Base-by-base conservation (phyloP, 2,329 filamentous ascomycete genomes). In the Penicillium psychrosexuale region DNA sequence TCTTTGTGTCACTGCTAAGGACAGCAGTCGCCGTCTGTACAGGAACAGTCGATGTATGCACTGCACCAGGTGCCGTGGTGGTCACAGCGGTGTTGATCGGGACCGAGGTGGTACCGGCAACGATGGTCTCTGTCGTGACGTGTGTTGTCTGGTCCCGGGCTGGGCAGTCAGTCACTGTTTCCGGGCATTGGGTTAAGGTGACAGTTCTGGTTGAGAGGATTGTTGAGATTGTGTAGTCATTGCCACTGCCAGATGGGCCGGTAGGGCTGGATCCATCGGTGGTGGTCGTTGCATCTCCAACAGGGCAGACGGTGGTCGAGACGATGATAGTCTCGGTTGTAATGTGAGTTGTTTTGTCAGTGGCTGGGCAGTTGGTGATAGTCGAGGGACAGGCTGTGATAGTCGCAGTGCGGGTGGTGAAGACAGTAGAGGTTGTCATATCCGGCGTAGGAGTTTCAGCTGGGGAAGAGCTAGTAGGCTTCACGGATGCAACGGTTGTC, bases 291-390 rank as follows among this genome's bases (percentile, higher is more conserved):
- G 45, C 11, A 7, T 54, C 51, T 9, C 47, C 40, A 5, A 66
- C 51, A 17, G 62, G 61, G 51, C 61, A 66, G 46, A 63, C 45
- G 13, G 64, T 66, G 2, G 61, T 64, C 28, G 58, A 62, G 40
- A 63, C 44, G 17, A 61, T 27, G 22, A 65, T 46, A 8, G 56
- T 63, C 38, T 63, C 64, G 2, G 64, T 67, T 38, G 56, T 64
- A 28, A 38, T 34, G 17, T 40, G 53, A 7, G 57, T 57, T 19
- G 53, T 59, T 37, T 57, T 57, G 12, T 52, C 44, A 13, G 46
- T 50, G 11, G 56, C 55, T 37, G 66, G 65, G 43, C 66, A 69
- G 40, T 68, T 33, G 1, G 66, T 65, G 0, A 68, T 59, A 13
- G 57, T 61, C 5, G 66, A 53, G 3, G 62, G 59, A 28, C 66